These are phyloP conservation scores for Akanthomyces muscarius DNA, from an alignment of 2,329 filamentous ascomycete species.

Conservation along the genomic window DNA sequence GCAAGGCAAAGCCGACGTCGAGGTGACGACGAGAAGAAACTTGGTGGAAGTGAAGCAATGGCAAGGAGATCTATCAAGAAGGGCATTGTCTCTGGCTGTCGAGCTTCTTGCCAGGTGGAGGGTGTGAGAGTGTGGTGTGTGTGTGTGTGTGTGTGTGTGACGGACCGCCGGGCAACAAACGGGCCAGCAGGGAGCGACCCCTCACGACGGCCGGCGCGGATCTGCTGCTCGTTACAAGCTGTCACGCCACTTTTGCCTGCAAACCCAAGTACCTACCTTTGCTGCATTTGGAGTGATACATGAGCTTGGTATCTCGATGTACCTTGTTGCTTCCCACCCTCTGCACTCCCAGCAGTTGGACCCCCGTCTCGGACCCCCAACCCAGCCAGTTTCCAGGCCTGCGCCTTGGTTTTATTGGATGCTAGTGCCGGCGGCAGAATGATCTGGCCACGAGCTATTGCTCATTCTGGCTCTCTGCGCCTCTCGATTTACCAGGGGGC, in stretches of 20 bases:
- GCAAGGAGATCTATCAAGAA: not conserved
- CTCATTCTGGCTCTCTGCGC: not conserved
- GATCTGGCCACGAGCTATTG: slow-evolving; percentile 8
- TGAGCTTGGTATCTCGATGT: slow-evolving; percentile 8
- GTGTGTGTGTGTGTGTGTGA: slow-evolving; percentile 9
- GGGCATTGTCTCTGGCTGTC: too few relatives aligned
- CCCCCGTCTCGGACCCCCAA: not conserved
- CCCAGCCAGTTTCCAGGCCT: not conserved
- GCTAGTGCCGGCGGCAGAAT: not conserved
- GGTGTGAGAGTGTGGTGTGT: not conserved
- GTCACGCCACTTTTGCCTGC: slow-evolving; percentile 12
- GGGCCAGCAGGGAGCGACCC: slow-evolving; percentile 6
- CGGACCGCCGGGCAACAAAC: slow-evolving; percentile 1
- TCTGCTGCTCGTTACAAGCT: not conserved
- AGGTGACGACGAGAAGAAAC: not conserved
- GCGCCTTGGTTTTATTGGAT: not conserved
- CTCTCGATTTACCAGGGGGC: not conserved
- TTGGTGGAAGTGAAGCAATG: not conserved
- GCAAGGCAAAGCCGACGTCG: not conserved
- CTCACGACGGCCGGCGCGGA: slow-evolving; percentile 3
- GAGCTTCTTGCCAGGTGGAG: not conserved
- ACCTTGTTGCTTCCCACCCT: not conserved
- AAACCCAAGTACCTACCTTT: not conserved
- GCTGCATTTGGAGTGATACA: not conserved
- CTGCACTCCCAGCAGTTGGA: too few relatives aligned